Evolutionary conservation across 805 yeast species (phyloP).

Genomic region (Lipomyces yamadae): DNA sequence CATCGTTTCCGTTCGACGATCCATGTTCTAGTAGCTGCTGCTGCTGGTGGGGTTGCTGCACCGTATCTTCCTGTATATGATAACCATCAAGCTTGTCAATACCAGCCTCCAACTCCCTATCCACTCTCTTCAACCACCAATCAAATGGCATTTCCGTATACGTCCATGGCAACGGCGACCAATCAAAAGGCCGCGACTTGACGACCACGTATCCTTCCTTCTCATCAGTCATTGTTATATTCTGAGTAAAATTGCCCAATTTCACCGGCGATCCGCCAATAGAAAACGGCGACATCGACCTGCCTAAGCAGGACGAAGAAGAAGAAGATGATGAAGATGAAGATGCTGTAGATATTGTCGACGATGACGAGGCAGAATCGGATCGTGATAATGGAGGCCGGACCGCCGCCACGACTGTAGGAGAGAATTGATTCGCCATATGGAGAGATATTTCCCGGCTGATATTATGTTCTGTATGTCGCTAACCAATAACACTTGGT

Average conservation of each 20-base stretch:
- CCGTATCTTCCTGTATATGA: not conserved
- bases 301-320: not conserved
- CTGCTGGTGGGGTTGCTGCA: not conserved
- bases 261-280: not conserved
- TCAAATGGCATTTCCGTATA: conserved; percentile 16
- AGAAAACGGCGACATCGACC: not conserved
- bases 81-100: not conserved
- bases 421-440: not conserved
- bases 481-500: too few species aligned
- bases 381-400: not conserved
- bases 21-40: too few species aligned
- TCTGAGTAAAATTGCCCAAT: not conserved
- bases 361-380: not conserved
- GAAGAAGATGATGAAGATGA: not conserved
- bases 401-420: too few species aligned
- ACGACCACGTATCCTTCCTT: not conserved
- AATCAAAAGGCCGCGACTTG: conserved; percentile 19
- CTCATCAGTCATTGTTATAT: not conserved
- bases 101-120: conserved; percentile 8
- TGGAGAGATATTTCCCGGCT: too few species aligned
- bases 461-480: too few species aligned
- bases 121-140: conserved; percentile 21
- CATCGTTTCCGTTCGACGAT: too few species aligned
- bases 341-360: not conserved
- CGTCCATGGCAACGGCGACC: conserved; percentile 32